These are phyloP conservation scores for Penicillium sp. DNA, from an alignment of 2,329 filamentous ascomycete genomes.

Conservation along the genomic window DNA sequence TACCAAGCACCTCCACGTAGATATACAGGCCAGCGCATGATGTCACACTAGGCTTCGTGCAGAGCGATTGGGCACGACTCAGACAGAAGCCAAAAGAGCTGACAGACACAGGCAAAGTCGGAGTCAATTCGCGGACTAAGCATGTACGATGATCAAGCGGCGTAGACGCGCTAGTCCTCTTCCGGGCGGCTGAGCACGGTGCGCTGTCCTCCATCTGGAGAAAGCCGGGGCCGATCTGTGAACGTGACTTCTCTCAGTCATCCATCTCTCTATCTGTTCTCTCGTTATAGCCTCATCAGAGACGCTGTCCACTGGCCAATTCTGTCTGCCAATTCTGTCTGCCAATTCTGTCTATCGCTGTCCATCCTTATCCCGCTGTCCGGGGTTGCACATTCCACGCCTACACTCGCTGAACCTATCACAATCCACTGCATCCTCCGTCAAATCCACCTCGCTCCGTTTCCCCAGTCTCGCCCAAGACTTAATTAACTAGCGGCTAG, in stretches of 20 bases:
- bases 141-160: constrained; percentile 7
- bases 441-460: not conserved
- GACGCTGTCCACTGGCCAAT: not conserved
- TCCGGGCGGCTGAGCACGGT: not conserved
- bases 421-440: too few relatives aligned
- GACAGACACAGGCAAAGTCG: too few relatives aligned
- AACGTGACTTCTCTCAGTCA: constrained; percentile 13
- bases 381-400: not conserved
- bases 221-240: not conserved
- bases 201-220: constrained; percentile 7
- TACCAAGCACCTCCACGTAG: not conserved
- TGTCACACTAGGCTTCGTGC: not conserved
- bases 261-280: too few relatives aligned
- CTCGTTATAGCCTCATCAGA: constrained; percentile 13
- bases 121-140: not conserved
- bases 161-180: not conserved
- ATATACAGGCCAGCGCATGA: not conserved
- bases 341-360: not conserved
- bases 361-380: not conserved
- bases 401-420: not conserved
- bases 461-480: not conserved
- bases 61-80: not conserved
- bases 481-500: constrained; percentile 5
- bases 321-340: too few relatives aligned
- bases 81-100: not conserved